Conservation (phyloP, 805 yeast species). For the Starmera quercuum region DNA sequence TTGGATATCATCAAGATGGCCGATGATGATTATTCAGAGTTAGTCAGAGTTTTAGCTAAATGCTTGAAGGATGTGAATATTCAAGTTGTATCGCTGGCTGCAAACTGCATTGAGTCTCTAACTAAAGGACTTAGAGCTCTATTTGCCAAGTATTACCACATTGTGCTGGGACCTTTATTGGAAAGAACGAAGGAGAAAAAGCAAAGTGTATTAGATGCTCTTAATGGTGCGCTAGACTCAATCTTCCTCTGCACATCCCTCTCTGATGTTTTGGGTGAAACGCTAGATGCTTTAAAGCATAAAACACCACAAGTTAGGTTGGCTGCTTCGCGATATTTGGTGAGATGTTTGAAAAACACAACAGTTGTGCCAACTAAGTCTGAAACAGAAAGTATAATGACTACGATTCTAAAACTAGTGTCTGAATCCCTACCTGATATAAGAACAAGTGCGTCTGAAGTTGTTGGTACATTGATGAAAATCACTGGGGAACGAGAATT, state of each 20-base stretch:
- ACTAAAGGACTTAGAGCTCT: constrained; percentile 57
- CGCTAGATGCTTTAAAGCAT: constrained; percentile 53
- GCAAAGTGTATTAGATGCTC: constrained; percentile 63
- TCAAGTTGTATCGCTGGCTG: constrained; percentile 76
- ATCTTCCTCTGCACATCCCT: constrained; percentile 45
- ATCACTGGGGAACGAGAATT: constrained; percentile 71
- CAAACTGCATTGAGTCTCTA: constrained; percentile 52
- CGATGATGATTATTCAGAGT: constrained; percentile 57
- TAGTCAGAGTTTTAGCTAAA: constrained; percentile 59
- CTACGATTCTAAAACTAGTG: constrained; percentile 51
- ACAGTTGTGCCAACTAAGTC: constrained; percentile 36
- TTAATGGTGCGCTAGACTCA: constrained; percentile 59
- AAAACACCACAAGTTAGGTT: constrained; percentile 79
- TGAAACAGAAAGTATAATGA: constrained; percentile 54
- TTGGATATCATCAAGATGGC: constrained; percentile 47
- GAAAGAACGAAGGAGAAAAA: constrained; percentile 90
- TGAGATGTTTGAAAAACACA: constrained; percentile 52
- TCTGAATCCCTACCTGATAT: constrained; percentile 81
- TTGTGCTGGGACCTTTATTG: constrained; percentile 53
- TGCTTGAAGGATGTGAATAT: constrained; percentile 84
- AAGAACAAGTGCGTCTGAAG: constrained; percentile 68
- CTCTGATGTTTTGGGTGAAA: constrained; percentile 50
- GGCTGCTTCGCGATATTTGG: constrained; percentile 59
- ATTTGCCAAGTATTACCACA: constrained; percentile 46
- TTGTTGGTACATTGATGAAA: constrained; percentile 76